A percentile compares a stretch with the other conserved stretches of the same genome.
Conservation (phyloP, 176 grass and related monocot species). For the Avena sativa region DNA sequence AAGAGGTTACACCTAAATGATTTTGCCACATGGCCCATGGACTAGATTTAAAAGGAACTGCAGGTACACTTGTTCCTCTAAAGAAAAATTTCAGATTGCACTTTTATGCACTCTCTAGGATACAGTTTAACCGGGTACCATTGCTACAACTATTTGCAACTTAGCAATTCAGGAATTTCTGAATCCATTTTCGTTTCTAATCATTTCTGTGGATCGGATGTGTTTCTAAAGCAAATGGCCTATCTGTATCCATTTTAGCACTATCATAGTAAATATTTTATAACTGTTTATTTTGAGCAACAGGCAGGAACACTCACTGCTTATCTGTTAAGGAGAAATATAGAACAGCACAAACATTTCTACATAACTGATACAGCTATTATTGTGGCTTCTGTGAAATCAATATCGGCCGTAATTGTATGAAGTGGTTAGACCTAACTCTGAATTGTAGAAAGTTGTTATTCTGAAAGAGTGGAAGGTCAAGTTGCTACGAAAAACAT, state of each 20-base stretch:
- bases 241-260: not conserved
- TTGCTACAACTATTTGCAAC: not conserved
- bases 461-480: not conserved
- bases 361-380: not conserved
- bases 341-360: not conserved
- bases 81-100: not conserved
- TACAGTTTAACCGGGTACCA: not conserved
- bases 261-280: not conserved
- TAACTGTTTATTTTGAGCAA: not conserved
- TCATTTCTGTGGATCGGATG: not conserved
- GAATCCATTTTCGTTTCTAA: not conserved
- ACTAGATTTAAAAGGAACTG: conserved; percentile 30
- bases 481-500: conserved; percentile 8
- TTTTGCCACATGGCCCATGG: conserved; percentile 2
- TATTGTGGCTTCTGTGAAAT: conserved; percentile 22
- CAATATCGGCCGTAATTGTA: not conserved
- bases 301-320: not conserved
- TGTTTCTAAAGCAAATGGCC: not conserved
- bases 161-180: not conserved
- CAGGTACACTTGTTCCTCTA: conserved; percentile 37
- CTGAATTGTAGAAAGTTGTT: conserved; percentile 20
- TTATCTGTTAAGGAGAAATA: not conserved
- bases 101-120: conserved; percentile 13
- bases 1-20: conserved; percentile 33
- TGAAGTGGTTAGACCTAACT: not conserved